These are phyloP conservation scores for Epicoccum sorghinum DNA, from an alignment of 2,329 filamentous ascomycete genomes.

Conservation along the genomic window DNA sequence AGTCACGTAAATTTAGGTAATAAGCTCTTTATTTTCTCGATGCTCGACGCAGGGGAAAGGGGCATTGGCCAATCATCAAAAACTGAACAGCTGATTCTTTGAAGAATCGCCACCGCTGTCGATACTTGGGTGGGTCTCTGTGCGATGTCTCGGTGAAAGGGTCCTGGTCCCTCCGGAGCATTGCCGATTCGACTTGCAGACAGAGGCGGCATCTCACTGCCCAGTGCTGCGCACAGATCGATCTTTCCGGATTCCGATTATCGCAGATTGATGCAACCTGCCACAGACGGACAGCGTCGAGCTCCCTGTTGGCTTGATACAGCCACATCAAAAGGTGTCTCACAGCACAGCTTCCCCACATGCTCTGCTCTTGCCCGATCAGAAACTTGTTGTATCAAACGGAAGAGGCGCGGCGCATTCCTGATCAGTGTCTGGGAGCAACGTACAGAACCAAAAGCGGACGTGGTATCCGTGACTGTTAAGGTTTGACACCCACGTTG, in stretches of 20 bases:
- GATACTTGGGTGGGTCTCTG: slow-evolving; percentile 6
- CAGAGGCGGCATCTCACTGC: slow-evolving; percentile 4
- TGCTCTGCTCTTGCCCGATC: slow-evolving; percentile 19
- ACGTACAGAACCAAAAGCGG: slow-evolving; percentile 20
- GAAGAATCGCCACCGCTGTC: neutral
- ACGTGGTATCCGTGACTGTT: slow-evolving; percentile 23
- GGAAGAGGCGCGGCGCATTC: slow-evolving; percentile 15
- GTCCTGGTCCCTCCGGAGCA: slow-evolving; percentile 1
- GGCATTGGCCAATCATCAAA: neutral
- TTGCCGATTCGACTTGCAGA: slow-evolving; percentile 6
- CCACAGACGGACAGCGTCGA: slow-evolving; percentile 16
- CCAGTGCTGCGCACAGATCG: slow-evolving; percentile 1
- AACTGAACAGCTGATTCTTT: neutral
- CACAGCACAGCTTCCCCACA: slow-evolving; percentile 27
- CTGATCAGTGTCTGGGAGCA: slow-evolving; percentile 20
- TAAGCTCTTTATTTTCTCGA: slow-evolving; percentile 1
- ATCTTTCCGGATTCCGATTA: neutral
- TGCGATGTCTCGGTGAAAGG: slow-evolving; percentile 6
- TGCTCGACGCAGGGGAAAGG: slow-evolving; percentile 6
- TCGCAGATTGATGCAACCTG: slow-evolving; percentile 16
- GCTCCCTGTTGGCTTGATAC: slow-evolving; percentile 23
- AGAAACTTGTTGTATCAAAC: slow-evolving; percentile 13
- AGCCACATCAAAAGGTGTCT: slow-evolving; percentile 25
- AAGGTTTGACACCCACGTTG: slow-evolving; percentile 29
- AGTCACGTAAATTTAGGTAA: neutral